These are phyloP conservation scores for Takashimella tepidaria DNA, from an alignment of 1,284 basidiomycete genomes.

Conservation along the genomic window DNA sequence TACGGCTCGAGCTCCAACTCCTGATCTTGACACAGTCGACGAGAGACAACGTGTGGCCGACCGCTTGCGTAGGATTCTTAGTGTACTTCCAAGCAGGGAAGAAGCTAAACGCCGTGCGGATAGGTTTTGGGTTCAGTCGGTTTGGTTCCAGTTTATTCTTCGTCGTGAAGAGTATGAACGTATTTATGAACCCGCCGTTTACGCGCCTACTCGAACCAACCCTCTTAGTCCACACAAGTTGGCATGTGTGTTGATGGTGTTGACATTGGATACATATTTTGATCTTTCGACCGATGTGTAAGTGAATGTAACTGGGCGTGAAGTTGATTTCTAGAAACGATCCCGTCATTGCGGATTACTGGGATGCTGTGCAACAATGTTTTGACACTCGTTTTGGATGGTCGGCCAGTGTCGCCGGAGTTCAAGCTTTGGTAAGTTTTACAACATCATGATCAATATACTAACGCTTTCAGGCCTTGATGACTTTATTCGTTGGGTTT, in stretches of 20 bases:
- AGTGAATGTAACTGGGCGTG: neutral
- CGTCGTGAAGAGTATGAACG: constrained; percentile 33
- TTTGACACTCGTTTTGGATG: constrained; percentile 43
- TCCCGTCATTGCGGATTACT: constrained; percentile 31
- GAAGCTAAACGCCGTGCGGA: constrained; percentile 21
- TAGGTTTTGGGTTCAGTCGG: constrained; percentile 28
- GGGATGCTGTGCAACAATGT: constrained; percentile 39
- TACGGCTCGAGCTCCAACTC: constrained; percentile 10
- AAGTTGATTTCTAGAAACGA: constrained; percentile 15
- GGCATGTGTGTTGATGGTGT: constrained; percentile 40
- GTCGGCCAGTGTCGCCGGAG: constrained; percentile 36
- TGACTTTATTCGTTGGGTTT: constrained; percentile 38
- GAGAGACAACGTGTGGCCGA: constrained; percentile 26
- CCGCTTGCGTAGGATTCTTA: constrained; percentile 28
- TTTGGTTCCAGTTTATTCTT: constrained; percentile 38
- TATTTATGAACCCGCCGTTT: constrained; percentile 39
- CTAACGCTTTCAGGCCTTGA: constrained; percentile 16
- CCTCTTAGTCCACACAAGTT: constrained; percentile 43
- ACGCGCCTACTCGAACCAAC: constrained; percentile 34
- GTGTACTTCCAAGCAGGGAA: constrained; percentile 30
- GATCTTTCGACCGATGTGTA: constrained; percentile 25
- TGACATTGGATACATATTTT: constrained; percentile 37
- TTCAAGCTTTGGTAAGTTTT: constrained; percentile 32
- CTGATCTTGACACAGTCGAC: constrained; percentile 9
- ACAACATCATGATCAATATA: neutral